A percentile compares a stretch with the other conserved stretches of the same genome.
Evolutionary conservation across 495 filamentous ascomycete species (phyloP).

Genomic region (Aspergillus funiculosus): DNA sequence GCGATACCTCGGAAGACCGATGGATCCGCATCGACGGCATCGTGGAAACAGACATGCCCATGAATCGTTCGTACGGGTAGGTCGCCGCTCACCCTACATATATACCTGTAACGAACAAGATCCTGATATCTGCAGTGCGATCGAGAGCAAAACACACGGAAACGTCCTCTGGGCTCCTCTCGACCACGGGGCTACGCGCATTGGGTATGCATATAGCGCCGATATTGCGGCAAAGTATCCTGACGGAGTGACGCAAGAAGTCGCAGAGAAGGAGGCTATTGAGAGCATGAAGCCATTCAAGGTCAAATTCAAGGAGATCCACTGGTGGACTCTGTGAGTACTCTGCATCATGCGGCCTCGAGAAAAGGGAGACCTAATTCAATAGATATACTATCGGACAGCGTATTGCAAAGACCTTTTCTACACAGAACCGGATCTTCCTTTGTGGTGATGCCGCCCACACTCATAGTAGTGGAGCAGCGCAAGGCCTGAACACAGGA

Average conservation of each 20-base stretch:
- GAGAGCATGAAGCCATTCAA: conserved; percentile 42
- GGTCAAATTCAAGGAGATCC: conserved; percentile 39
- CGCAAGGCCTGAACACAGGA: conserved; percentile 48
- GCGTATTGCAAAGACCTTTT: conserved; percentile 42
- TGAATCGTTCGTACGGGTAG: conserved; percentile 5
- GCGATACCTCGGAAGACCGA: conserved; percentile 36
- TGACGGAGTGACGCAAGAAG: conserved; percentile 21
- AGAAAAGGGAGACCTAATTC: no score
- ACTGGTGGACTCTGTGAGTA: conserved; percentile 56
- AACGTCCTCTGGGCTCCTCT: conserved; percentile 46
- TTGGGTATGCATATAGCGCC: conserved; percentile 49
- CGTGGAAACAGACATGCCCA: conserved; percentile 45
- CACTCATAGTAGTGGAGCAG: conserved; percentile 43
- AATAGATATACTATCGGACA: no score
- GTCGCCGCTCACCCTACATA: neutral
- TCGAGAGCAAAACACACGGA: conserved; percentile 47
- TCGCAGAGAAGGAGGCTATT: conserved; percentile 36
- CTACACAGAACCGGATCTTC: conserved; percentile 33
- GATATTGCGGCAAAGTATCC: conserved; percentile 40
- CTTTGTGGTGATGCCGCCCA: conserved; percentile 45
- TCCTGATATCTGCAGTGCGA: conserved; percentile 8
- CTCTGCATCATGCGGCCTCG: no score
- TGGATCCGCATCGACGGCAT: conserved; percentile 46
- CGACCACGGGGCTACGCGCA: conserved; percentile 43
- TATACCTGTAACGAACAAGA: no score